Conservation (phyloP, 2,329 filamentous ascomycete genomes). For the Tympanopsis confertula region DNA sequence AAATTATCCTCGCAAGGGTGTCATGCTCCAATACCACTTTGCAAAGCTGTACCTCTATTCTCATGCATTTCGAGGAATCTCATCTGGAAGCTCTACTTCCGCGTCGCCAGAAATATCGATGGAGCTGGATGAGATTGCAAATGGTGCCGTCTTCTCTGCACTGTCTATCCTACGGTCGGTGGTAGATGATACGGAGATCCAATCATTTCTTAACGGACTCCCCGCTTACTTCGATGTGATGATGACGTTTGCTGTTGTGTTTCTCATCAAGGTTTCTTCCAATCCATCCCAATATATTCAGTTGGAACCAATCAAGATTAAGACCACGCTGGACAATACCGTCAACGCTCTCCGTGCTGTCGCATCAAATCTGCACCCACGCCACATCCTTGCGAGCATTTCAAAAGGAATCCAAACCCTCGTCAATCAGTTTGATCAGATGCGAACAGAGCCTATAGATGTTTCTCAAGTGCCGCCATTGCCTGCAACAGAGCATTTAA, state of each 20-base stretch:
- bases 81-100: no score
- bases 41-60: slow-evolving; percentile 20
- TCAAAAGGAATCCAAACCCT: slow-evolving; percentile 12
- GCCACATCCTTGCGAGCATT: slow-evolving; percentile 14
- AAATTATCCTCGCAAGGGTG: slow-evolving; percentile 18
- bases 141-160: slow-evolving; percentile 11
- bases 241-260: slow-evolving; percentile 15
- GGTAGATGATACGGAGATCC: slow-evolving; percentile 10
- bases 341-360: slow-evolving; percentile 9
- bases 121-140: slow-evolving; percentile 13
- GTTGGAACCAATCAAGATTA: slow-evolving; percentile 11
- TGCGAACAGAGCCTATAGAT: neutral
- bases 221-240: slow-evolving; percentile 15
- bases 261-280: slow-evolving; percentile 11
- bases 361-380: slow-evolving; percentile 12
- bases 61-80: slow-evolving; percentile 15
- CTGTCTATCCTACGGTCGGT: slow-evolving; percentile 11
- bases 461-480: neutral
- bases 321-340: slow-evolving; percentile 5
- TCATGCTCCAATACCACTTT: slow-evolving; percentile 18
- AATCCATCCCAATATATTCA: slow-evolving; percentile 5
- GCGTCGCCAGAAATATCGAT: no score
- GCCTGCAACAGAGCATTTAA: no score
- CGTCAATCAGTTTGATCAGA: slow-evolving; percentile 8
- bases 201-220: slow-evolving; percentile 11